These are phyloP conservation scores for Candida mattraensis DNA, from an alignment of 805 yeast species.

Conservation along the genomic window DNA sequence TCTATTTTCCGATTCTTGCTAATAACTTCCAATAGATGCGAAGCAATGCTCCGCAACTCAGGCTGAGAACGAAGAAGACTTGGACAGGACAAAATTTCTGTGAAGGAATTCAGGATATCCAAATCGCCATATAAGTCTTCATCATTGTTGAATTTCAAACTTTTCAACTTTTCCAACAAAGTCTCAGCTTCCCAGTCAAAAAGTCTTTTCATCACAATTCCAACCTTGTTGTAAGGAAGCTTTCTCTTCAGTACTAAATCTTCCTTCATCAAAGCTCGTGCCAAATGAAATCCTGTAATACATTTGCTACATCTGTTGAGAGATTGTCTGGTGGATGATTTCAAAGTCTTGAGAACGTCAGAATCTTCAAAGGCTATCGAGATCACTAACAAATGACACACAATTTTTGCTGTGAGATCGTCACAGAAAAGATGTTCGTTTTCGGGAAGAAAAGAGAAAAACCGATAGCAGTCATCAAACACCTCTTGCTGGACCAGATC, in stretches of 20 bases:
- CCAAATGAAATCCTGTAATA: slow-evolving; percentile 50
- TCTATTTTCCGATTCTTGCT: slow-evolving; percentile 13
- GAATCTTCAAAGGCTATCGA: slow-evolving; percentile 42
- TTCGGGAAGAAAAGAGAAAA: slow-evolving; percentile 13
- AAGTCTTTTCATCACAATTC: slow-evolving; percentile 23
- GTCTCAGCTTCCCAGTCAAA: slow-evolving; percentile 29
- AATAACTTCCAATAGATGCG: slow-evolving; percentile 34
- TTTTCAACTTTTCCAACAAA: slow-evolving; percentile 15
- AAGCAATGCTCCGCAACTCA: slow-evolving; percentile 38
- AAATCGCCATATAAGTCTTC: slow-evolving; percentile 25
- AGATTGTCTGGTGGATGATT: slow-evolving; percentile 24
- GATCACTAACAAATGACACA: slow-evolving; percentile 47
- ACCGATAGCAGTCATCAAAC: slow-evolving; percentile 39
- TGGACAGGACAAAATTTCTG: slow-evolving; percentile 55
- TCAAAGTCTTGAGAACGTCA: slow-evolving; percentile 12
- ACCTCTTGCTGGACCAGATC: slow-evolving; percentile 36
- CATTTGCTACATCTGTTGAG: slow-evolving; percentile 55
- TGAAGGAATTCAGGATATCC: slow-evolving; percentile 35
- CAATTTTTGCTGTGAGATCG: slow-evolving; percentile 46
- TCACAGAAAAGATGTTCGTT: slow-evolving; percentile 58
- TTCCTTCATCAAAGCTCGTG: slow-evolving; percentile 49
- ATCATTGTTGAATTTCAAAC: slow-evolving; percentile 23
- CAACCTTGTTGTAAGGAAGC: slow-evolving; percentile 24
- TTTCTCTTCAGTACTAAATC: slow-evolving; percentile 52
- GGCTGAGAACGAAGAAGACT: slow-evolving; percentile 42